Percentiles rank a stretch among this genome's conserved stretches.
Conservation (phyloP, 805 yeast genomes). For the Wickerhamiella dianesei region DNA sequence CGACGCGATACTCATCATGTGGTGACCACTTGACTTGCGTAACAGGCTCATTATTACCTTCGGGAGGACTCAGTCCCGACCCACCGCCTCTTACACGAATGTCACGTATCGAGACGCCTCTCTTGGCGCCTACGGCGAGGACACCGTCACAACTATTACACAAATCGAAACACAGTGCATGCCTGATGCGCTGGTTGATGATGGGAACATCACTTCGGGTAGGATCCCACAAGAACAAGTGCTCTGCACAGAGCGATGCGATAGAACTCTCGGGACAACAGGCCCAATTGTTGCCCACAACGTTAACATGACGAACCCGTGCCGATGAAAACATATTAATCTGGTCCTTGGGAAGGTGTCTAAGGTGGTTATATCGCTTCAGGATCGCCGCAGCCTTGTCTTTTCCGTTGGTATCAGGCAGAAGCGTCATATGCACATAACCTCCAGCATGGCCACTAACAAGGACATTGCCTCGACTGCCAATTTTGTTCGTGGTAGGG, state of each 20-base stretch:
- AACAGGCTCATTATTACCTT: slow-evolving; percentile 25
- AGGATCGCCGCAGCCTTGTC: slow-evolving; percentile 52
- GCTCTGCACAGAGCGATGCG: slow-evolving; percentile 51
- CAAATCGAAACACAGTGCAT: slow-evolving; percentile 38
- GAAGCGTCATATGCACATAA: slow-evolving; percentile 51
- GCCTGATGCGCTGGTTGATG: slow-evolving; percentile 37
- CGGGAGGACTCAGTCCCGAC: slow-evolving; percentile 34
- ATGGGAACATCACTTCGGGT: slow-evolving; percentile 47
- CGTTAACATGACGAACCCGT: slow-evolving; percentile 27
- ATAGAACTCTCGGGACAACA: slow-evolving; percentile 35
- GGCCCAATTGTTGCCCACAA: slow-evolving; percentile 33
- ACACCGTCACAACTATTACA: slow-evolving; percentile 36
- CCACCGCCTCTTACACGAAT: slow-evolving; percentile 37
- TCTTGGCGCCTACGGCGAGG: slow-evolving; percentile 44
- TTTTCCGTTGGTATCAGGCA: slow-evolving; percentile 38
- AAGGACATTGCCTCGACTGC: slow-evolving; percentile 34
- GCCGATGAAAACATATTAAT: slow-evolving; percentile 16
- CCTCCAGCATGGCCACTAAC: slow-evolving; percentile 69
- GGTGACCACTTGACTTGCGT: slow-evolving; percentile 51
- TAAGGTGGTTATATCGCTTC: slow-evolving; percentile 65
- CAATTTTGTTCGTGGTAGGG: slow-evolving; percentile 23
- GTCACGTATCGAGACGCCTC: slow-evolving; percentile 66
- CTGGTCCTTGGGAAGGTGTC: slow-evolving; percentile 33
- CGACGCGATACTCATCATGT: slow-evolving; percentile 42
- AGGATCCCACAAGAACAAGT: slow-evolving; percentile 65